Conservation (phyloP, 805 yeast genomes). For the Pachysolen tannophilus region DNA sequence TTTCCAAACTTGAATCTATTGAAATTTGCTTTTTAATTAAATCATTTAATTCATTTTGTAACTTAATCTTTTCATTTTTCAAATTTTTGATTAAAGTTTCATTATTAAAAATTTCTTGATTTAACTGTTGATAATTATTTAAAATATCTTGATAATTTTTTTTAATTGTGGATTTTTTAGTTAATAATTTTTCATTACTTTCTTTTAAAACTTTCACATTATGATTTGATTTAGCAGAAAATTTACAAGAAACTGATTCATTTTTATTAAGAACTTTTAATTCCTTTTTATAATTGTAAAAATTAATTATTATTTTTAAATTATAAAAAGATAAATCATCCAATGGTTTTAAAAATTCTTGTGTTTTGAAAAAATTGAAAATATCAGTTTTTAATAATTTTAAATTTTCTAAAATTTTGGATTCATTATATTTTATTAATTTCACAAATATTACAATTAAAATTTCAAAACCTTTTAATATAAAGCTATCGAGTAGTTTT, state of each 20-base stretch:
- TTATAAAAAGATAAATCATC: neutral
- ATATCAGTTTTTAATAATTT: neutral
- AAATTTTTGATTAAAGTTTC: constrained; percentile 16
- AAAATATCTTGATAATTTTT: constrained; percentile 18
- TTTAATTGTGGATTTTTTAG: too few species aligned
- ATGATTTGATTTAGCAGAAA: too few species aligned
- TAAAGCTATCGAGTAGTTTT: constrained; percentile 3
- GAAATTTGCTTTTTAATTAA: constrained; percentile 11
- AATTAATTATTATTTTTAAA: neutral
- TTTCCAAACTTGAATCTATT: constrained; percentile 21
- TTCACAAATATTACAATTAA: neutral
- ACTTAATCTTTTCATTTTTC: constrained; percentile 9
- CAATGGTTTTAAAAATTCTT: constrained; percentile 2
- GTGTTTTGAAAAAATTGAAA: neutral
- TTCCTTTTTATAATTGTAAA: constrained; percentile 6
- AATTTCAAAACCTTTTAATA: constrained; percentile 5
- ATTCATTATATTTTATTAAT: neutral
- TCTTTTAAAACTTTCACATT: too few species aligned
- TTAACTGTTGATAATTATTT: constrained; percentile 23
- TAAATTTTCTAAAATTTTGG: neutral
- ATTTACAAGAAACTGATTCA: too few species aligned
- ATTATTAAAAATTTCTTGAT: constrained; percentile 23
- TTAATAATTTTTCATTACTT: neutral
- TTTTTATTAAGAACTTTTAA: neutral
- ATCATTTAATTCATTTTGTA: constrained; percentile 11